Conservation (phyloP, 176 grass and related monocot genomes). For the Paspalum notatum region DNA sequence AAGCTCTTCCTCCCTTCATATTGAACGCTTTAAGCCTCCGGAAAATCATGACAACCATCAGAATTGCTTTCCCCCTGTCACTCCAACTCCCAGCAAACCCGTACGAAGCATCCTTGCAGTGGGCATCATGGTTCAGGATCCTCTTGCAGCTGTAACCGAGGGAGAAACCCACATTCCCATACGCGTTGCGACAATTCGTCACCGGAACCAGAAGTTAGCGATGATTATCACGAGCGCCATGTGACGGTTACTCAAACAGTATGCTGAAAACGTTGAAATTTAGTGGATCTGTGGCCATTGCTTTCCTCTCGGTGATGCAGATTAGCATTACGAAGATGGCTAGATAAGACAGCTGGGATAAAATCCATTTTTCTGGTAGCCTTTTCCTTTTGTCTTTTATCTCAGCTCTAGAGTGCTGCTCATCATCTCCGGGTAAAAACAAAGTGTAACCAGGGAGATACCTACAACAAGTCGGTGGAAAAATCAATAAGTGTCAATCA, state of each 20-base stretch:
- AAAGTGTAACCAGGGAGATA: conserved; percentile 68
- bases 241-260: conserved; percentile 53
- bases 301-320: conserved; percentile 63
- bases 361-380: conserved; percentile 53
- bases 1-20: conserved; percentile 64
- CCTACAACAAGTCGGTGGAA: conserved; percentile 40
- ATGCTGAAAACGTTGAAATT: conserved; percentile 88
- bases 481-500: conserved; percentile 6
- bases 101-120: conserved; percentile 71
- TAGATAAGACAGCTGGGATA: conserved; percentile 72
- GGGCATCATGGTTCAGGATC: conserved; percentile 38
- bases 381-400: conserved; percentile 48
- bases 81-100: conserved; percentile 83
- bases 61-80: conserved; percentile 60
- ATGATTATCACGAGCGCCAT: neutral
- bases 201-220: conserved; percentile 17
- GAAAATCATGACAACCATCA: conserved; percentile 79
- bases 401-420: conserved; percentile 3
- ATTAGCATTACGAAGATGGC: conserved; percentile 60
- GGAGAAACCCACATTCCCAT: conserved; percentile 77
- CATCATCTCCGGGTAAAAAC: conserved; percentile 40
- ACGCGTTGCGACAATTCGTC: conserved; percentile 54
- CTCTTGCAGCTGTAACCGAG: conserved; percentile 73
- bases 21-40: conserved; percentile 78
- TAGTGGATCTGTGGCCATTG: conserved; percentile 52